phyloP scores from a whole-genome alignment of 2,329 filamentous ascomycete species.

The Acrodontium crateriforme region DNA sequence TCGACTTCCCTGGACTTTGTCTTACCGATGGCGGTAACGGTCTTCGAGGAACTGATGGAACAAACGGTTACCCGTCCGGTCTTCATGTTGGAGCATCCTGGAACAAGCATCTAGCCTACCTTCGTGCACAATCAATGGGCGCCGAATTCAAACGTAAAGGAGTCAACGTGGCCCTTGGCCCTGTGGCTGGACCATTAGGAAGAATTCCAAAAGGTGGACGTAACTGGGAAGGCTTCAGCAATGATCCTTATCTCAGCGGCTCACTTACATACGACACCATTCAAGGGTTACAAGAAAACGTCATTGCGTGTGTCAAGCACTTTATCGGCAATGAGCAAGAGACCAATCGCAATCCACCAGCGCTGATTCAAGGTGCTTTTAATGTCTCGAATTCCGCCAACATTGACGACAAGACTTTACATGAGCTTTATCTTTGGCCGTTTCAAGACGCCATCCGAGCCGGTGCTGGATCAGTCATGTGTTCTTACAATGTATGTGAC shows the following conservation, averaged over 20 bases:
- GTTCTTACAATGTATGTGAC: constrained; percentile 28
- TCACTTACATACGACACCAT: constrained; percentile 16
- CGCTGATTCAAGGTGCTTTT: constrained; percentile 1
- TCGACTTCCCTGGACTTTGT: constrained; percentile 27
- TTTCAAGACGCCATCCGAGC: constrained; percentile 56
- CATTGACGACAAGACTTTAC: constrained; percentile 11
- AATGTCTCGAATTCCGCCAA: constrained; percentile 33
- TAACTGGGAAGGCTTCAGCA: constrained; percentile 18
- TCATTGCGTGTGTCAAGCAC: constrained; percentile 27
- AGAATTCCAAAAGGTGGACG: constrained; percentile 18
- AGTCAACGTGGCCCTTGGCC: constrained; percentile 18
- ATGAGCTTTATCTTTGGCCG: constrained; percentile 29
- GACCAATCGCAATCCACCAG: constrained; percentile 16
- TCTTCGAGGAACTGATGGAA: constrained; percentile 18
- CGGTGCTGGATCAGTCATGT: constrained; percentile 55
- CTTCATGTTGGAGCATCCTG: constrained; percentile 27
- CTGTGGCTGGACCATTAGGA: constrained; percentile 20
- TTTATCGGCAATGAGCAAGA: constrained; percentile 19
- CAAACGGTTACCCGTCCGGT: constrained; percentile 25
- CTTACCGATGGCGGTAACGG: constrained; percentile 26
- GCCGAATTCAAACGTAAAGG: constrained; percentile 22
- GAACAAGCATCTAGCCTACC: constrained; percentile 23
- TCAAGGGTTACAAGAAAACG: constrained; percentile 20
- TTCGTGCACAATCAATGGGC: constrained; percentile 22
- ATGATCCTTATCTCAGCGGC: constrained; percentile 20